A percentile compares a stretch with the other conserved stretches of the same genome.
These are phyloP conservation scores for Linum trigynum DNA, from an alignment of 345 rosid genomes.

Conservation along the genomic window DNA sequence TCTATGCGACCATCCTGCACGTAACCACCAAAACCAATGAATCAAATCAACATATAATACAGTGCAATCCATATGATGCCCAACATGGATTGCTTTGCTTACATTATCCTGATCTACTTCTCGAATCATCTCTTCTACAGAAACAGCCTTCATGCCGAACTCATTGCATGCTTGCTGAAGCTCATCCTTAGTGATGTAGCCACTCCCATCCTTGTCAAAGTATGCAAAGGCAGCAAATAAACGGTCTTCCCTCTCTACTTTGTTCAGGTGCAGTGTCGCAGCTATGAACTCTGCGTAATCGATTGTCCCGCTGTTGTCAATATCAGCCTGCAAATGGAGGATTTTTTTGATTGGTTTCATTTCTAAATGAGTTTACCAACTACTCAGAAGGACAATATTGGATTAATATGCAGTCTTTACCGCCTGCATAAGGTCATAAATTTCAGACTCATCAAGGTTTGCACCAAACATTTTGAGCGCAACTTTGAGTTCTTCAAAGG, in stretches of 20 bases:
- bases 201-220: not conserved
- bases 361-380: not conserved
- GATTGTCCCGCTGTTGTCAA: not conserved
- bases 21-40: not conserved
- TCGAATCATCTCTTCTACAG: not conserved
- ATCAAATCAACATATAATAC: too few species aligned
- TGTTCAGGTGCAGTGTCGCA: not conserved
- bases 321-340: not conserved
- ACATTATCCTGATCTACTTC: not conserved
- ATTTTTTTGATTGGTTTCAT: too few species aligned
- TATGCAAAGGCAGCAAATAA: not conserved
- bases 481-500: not conserved
- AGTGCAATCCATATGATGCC: not conserved
- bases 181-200: not conserved
- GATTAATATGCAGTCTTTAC: not conserved
- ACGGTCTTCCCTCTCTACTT: not conserved
- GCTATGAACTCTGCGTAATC: not conserved
- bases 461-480: not conserved
- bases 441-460: not conserved
- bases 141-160: not conserved
- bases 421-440: not conserved
- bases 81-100: not conserved
- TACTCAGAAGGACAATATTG: not conserved
- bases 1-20: slow-evolving; percentile 1
- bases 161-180: not conserved